These are phyloP conservation scores for Hygrophorus russula DNA, from an alignment of 768 basidiomycete species.

Conservation along the genomic window DNA sequence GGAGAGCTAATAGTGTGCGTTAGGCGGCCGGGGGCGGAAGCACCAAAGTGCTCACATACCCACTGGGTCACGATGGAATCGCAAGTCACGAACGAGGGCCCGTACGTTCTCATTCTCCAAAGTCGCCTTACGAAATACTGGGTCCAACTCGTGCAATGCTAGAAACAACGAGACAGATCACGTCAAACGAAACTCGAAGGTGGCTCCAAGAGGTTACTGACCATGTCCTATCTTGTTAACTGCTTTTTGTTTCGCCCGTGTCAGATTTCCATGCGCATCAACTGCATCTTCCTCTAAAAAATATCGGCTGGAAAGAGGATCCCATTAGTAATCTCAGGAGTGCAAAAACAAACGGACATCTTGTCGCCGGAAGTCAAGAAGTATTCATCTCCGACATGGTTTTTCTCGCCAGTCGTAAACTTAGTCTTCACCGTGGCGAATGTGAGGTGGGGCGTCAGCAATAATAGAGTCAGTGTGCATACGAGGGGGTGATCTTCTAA, in stretches of 20 bases:
- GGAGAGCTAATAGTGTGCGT: conserved; percentile 46
- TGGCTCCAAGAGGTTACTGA: conserved; percentile 17
- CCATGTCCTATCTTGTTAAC: conserved; percentile 97
- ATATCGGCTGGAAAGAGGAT: conserved; percentile 39
- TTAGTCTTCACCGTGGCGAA: conserved; percentile 48
- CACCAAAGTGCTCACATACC: conserved; percentile 31
- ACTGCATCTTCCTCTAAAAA: conserved; percentile 91
- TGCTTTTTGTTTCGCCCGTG: conserved; percentile 57
- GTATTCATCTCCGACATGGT: conserved; percentile 86
- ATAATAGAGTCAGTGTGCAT: conserved; percentile 11
- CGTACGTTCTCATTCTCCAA: conserved; percentile 67
- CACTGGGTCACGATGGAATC: conserved; percentile 77
- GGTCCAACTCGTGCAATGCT: conserved; percentile 84
- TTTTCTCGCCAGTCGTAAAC: conserved; percentile 72
- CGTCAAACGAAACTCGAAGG: background rate
- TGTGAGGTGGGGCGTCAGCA: background rate
- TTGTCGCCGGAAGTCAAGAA: conserved; percentile 90
- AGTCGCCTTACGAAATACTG: conserved; percentile 67
- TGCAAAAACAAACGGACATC: conserved; percentile 33
- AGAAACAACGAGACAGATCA: background rate
- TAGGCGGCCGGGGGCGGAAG: background rate
- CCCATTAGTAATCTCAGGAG: background rate
- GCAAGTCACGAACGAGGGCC: conserved; percentile 62
- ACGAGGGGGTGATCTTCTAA: conserved; percentile 76
- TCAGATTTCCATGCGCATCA: conserved; percentile 55